Conservation (phyloP, 169 alveolate species). For the Theileria luwenshuni region DNA sequence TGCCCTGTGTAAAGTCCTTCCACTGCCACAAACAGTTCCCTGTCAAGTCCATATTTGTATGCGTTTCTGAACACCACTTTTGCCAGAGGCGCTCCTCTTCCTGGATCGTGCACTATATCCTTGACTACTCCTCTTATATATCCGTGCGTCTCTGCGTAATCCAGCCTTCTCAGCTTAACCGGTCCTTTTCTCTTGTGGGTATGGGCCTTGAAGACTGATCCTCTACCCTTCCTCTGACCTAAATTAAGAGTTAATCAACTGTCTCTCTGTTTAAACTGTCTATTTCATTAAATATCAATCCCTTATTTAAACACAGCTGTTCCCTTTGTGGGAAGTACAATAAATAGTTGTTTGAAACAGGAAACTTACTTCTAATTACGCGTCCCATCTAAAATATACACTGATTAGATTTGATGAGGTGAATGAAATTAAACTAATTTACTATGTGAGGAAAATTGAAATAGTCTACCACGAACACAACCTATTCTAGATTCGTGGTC, state of each 20-base stretch:
- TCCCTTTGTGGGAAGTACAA: conserved; percentile 2
- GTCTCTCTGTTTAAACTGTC: too few relatives aligned
- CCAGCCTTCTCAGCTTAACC: conserved; percentile 93
- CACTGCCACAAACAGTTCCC: conserved; percentile 96
- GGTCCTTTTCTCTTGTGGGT: conserved; percentile 94
- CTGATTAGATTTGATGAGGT: background rate
- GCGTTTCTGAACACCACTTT: conserved; percentile 95
- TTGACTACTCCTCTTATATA: conserved; percentile 96
- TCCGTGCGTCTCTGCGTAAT: conserved; percentile 91
- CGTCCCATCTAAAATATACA: conserved; percentile 56
- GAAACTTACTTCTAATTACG: conserved; percentile 60
- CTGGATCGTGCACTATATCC: conserved; percentile 98
- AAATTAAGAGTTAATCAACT: conserved; percentile 68
- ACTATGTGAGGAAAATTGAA: background rate
- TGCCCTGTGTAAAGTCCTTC: conserved; percentile 99
- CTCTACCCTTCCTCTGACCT: conserved; percentile 98
- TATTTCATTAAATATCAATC: too few relatives aligned
- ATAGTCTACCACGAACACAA: background rate
- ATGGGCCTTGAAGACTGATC: conserved; percentile 93
- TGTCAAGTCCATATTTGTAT: conserved; percentile 91
- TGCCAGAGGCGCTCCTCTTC: conserved; percentile 99
- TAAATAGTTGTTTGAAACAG: background rate
- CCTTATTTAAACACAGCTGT: too few relatives aligned
- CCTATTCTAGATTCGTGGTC: background rate
- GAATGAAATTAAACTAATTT: background rate